Conservation (phyloP, 176 grass and related monocot species). For the Ensete glaucum region DNA sequence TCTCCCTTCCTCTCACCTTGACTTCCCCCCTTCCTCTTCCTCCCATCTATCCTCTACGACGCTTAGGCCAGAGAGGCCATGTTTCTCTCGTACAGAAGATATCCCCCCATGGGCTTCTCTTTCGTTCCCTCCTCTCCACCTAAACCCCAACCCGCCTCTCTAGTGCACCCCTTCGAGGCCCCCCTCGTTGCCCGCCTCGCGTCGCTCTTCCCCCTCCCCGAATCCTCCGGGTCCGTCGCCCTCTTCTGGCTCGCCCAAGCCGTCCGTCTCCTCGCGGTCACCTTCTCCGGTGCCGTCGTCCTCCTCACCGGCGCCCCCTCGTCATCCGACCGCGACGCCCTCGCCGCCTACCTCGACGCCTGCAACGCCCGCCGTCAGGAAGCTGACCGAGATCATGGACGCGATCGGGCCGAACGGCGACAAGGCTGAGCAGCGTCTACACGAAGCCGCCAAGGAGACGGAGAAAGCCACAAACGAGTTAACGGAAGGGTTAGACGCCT, state of each 20-base stretch:
- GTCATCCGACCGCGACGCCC: not conserved
- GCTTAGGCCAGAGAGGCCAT: not conserved
- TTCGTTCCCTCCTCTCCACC: conserved; percentile 26
- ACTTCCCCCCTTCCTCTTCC: too few relatives aligned
- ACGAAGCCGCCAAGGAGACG: not conserved
- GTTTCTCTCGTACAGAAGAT: not conserved
- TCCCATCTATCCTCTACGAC: too few relatives aligned
- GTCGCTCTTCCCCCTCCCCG: conserved; percentile 38
- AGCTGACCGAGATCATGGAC: conserved; percentile 21
- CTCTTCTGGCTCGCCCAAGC: conserved; percentile 19
- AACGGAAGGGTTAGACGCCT: not conserved
- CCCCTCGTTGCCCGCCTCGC: conserved; percentile 29
- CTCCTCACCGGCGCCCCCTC: conserved; percentile 17
- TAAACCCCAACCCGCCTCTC: conserved; percentile 25
- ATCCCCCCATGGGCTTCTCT: conserved; percentile 9
- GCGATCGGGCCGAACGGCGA: not conserved
- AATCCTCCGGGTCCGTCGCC: conserved; percentile 16
- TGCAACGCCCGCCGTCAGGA: conserved; percentile 34
- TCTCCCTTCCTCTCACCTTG: too few relatives aligned
- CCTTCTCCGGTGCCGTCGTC: conserved; percentile 18
- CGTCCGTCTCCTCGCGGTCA: conserved; percentile 1
- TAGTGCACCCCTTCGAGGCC: conserved; percentile 19
- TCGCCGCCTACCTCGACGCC: conserved; percentile 24
- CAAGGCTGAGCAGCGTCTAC: not conserved
- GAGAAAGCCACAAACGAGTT: not conserved